Evolutionary conservation across 768 basidiomycete genomes (phyloP), one percentile per base, ranked within the genome.

Genomic region (Naganishia antarctica): DNA sequence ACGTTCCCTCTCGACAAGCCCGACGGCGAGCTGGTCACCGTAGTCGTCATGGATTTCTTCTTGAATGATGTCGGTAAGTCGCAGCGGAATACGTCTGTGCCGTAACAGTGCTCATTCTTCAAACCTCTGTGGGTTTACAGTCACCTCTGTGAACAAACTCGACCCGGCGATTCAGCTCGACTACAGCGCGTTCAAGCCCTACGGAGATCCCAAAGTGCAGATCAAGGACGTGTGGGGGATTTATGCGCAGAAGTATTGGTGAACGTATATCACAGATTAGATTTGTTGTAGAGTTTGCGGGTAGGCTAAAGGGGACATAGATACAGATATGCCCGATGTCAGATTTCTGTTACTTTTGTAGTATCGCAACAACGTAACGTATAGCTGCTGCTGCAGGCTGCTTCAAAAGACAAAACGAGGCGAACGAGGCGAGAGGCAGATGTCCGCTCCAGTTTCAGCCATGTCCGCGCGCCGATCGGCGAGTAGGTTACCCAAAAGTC

Each of bases 61-160:
- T 25, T 74, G 29, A 73, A 72, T 37, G 75, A 76, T 63, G 74
- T 76, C 64, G 49, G 75, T 73, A 34, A 68, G 75, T 74, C 7
- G 12, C 18, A 25, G 4, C 18, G 26, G 8, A 15, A 12, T 60
- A 28, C 23, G n/a, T 50, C 41, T 31, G 41, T 40, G 9, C 45
- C 29, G 53, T n/a, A 9, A 11, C 34, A 4, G 40, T 23, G 16
- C 3, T 34, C 29, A 15, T 34, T 28, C 32, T n/a, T 28, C 49
- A 3, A 53, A 6, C 4, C 6, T 49, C 12, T 16, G 9, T 25
- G 4, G 18, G 37, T 26, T 48, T 9, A 44, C 59, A 76, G 75
- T 76, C 43, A 62, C 50, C 21, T 73, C 74, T 18, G 74, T 76
- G 16, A 70, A 74, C 40, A 62, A 63, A n/a, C 65, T 76, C n/a